Base-by-base conservation (phyloP, 495 filamentous ascomycete species). In the Daldinia bambusicola region DNA sequence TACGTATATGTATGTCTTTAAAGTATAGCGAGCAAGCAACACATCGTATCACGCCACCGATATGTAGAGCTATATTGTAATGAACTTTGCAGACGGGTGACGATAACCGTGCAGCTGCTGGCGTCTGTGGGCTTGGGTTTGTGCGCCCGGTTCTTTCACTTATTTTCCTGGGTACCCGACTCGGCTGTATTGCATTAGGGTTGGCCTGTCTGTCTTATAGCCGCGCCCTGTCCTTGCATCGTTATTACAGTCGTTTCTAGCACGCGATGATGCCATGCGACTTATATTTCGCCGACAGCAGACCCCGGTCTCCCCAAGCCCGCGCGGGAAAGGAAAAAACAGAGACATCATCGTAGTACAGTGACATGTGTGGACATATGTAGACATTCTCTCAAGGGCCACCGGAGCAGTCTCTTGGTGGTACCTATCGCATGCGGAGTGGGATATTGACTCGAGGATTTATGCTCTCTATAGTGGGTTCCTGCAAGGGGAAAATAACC, bases 191-290 rank as follows among this genome's bases (percentile, higher is more conserved):
- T 73, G 70, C 63, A 37, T 37, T 72, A 55, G 70, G 70, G 65
- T 57, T 62, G 61, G 61, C 41, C 61, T 59, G 36, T 57, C 34
- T 72, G 40, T 65, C 69, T 65, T 62, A 73, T 73, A 73, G 61
- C 70, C 70, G 66, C 70, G 70, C 70, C 61, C 70, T 50, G 61
- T 62, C 61, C 41, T 69, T 73, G 70, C 66, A 67, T 57, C 61
- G 38, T 57, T 51, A 37, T 60, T 50, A 41, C 52, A 53, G 64
- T 50, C 48, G 20, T 55, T 56, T 55, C 60, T 45, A 64, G 58
- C 65, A 72, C 70, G 70, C 70, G 70, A 69, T 66, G 62, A 73
- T 73, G 70, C 70, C 65, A 73, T 73, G 66, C 61, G 70, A 73
- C 43, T 68, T 68, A 62, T 68, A 73, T 73, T 73, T 73, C 70